Percentiles rank a stretch among this genome's conserved stretches.
Evolutionary conservation across 2,329 filamentous ascomycete genomes (phyloP).

Genomic region (Epichloe bromicola): DNA sequence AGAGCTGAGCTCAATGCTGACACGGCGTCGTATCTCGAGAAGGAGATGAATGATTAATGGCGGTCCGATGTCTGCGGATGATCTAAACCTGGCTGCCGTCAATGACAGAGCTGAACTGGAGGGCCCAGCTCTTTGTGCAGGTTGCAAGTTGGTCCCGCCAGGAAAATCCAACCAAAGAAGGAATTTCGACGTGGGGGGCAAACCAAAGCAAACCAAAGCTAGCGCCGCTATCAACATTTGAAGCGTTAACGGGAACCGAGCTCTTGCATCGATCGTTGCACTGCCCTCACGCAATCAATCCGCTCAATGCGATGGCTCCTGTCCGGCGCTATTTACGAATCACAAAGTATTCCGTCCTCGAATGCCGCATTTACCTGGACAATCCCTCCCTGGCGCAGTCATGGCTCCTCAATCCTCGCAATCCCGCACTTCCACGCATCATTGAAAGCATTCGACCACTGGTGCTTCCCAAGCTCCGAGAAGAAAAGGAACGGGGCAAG

Average conservation of each 20-base stretch:
- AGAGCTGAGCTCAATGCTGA: constrained; percentile 2
- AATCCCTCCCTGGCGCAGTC: constrained; percentile 70
- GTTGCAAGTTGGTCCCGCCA: too few species aligned
- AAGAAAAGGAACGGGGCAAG: constrained; percentile 55
- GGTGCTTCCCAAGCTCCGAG: constrained; percentile 79
- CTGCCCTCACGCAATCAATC: neutral
- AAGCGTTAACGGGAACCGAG: neutral
- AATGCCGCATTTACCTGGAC: constrained; percentile 91
- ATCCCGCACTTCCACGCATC: constrained; percentile 67
- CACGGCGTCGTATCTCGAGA: neutral
- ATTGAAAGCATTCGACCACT: constrained; percentile 75
- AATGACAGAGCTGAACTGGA: too few species aligned
- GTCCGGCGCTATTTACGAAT: constrained; percentile 83
- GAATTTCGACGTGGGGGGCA: neutral
- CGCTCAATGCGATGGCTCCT: constrained; percentile 53
- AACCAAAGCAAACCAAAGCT: neutral
- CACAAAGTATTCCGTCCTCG: constrained; percentile 86
- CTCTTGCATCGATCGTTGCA: neutral
- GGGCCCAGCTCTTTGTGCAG: too few species aligned
- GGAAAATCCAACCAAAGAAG: neutral
- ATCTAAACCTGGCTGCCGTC: too few species aligned
- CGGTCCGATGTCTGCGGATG: too few species aligned
- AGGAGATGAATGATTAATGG: too few species aligned
- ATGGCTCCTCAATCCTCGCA: constrained; percentile 69
- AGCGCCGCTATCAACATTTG: neutral